Evolutionary conservation across 345 rosid species (phyloP), one percentile per base, ranked within the genome.

Genomic region (Cochlearia excelsa): DNA sequence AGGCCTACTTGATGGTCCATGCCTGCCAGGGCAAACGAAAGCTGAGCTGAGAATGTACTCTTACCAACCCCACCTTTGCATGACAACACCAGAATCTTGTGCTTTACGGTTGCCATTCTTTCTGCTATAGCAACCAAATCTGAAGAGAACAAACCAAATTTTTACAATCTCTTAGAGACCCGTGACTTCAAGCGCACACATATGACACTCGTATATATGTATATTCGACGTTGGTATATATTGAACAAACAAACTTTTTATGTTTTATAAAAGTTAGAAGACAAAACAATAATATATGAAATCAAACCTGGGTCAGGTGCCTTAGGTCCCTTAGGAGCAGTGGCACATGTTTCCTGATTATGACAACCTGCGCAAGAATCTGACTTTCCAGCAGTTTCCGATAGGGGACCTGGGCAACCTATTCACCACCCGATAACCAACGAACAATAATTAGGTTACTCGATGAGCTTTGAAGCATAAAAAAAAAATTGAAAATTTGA

Each of bases 41-140:
- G 86, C 71, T 92, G 98, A 47, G 97, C 89, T 5, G 97, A 88
- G 72, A 92, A 83, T 35, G 98, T 92, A 73, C 98, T 92, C 79
- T 92, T 92, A 49, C 98, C 97, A 70, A 88, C 97, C 42, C 98
- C 98, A 5, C 98, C 98, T 72, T 88, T 92, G 6, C 98, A 93
- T 26, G 98, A 92, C 57, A 92, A 76, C 61, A 92, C 75, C 60
- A 92, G 63, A 57, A 92, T 86, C 84, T 86, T 92, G 70, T 86
- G 96, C 83, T 83, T 92, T 39, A 88, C 93, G 5, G 97, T 86
- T 56, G 90, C 89, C 98, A 91, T 91, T 44, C 97, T 74, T 79
- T 92, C 98, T 1, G 85, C 86, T 51, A 92, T 88, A 46, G 82
- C 80, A 47, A 88, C 95, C 88, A 92, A 79, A 68, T 92, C 98